These are phyloP conservation scores for Ganoderma boninense DNA, from an alignment of 1,284 basidiomycete species.

Conservation along the genomic window DNA sequence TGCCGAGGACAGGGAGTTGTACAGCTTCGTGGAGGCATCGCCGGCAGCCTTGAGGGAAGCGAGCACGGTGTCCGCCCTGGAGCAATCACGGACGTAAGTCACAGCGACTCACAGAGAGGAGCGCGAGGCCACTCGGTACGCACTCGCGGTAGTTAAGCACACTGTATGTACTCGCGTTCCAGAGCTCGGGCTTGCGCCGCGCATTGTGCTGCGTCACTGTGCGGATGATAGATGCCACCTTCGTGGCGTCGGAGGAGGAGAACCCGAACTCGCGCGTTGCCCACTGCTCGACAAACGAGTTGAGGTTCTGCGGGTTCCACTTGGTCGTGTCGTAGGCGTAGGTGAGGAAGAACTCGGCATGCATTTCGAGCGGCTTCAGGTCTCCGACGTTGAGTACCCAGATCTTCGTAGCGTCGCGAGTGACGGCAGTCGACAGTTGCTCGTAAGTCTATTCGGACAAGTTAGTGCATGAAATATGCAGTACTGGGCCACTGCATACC, in stretches of 20 bases:
- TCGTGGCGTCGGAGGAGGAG: constrained; percentile 44
- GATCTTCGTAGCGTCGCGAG: constrained; percentile 60
- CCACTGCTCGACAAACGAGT: constrained; percentile 63
- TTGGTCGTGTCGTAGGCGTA: constrained; percentile 67
- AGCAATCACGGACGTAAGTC: neutral
- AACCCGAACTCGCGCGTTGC: constrained; percentile 73
- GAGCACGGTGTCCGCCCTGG: constrained; percentile 65
- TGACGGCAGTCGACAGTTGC: constrained; percentile 67
- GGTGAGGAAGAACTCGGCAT: constrained; percentile 73
- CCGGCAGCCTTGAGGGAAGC: constrained; percentile 57
- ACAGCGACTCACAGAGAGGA: neutral
- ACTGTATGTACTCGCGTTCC: constrained; percentile 70
- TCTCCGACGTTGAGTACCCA: constrained; percentile 79
- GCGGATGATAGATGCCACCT: constrained; percentile 59
- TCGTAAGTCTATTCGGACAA: constrained; percentile 57
- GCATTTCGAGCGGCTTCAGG: constrained; percentile 76
- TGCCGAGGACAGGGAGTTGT: constrained; percentile 54
- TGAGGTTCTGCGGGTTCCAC: constrained; percentile 61
- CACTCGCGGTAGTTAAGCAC: constrained; percentile 74
- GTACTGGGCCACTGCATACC: constrained; percentile 17
- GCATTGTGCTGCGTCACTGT: constrained; percentile 72
- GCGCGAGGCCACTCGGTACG: constrained; percentile 35
- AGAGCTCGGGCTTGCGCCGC: constrained; percentile 71
- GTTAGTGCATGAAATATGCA: neutral
- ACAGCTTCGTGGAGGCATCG: constrained; percentile 59